Percentiles rank a stretch among this genome's conserved stretches.
Evolutionary conservation across 352 stramenopile species (phyloP).

Genomic region (Phytophthora rubi): DNA sequence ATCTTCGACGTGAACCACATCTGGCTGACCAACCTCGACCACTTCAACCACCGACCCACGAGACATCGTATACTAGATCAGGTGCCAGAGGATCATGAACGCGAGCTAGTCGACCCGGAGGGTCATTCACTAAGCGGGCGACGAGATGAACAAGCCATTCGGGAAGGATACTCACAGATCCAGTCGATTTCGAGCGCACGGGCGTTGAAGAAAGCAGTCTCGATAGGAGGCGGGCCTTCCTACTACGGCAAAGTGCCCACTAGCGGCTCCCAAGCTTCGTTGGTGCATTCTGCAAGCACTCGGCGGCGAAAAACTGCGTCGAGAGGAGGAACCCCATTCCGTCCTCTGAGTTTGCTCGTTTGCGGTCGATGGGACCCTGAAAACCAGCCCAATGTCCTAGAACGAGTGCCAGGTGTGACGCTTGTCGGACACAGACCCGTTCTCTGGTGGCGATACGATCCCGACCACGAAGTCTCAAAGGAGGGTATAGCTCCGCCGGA

Average conservation of each 20-base stretch:
- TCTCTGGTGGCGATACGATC: slow-evolving; percentile 63
- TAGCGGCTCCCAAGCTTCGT: slow-evolving; percentile 9
- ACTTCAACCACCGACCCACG: slow-evolving; percentile 69
- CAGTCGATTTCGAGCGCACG: slow-evolving; percentile 70
- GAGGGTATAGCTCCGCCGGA: slow-evolving; percentile 22
- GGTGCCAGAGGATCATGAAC: slow-evolving; percentile 14
- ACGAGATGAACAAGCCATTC: slow-evolving; percentile 65
- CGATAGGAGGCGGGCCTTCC: slow-evolving; percentile 32
- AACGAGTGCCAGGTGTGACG: slow-evolving; percentile 51
- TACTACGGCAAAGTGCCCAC: slow-evolving; percentile 7
- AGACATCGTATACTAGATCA: slow-evolving; percentile 12
- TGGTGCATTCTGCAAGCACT: slow-evolving; percentile 15
- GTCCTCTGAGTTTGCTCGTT: slow-evolving; percentile 63
- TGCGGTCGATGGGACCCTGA: slow-evolving; percentile 54
- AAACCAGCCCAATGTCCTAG: slow-evolving; percentile 31
- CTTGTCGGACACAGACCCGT: slow-evolving; percentile 43
- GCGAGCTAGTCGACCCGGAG: slow-evolving; percentile 24
- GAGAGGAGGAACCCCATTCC: slow-evolving; percentile 23
- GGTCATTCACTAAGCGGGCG: slow-evolving; percentile 44
- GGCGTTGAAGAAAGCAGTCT: slow-evolving; percentile 62
- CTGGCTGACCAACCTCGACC: slow-evolving; percentile 92
- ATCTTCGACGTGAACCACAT: slow-evolving; percentile 91
- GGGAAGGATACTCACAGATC: slow-evolving; percentile 77
- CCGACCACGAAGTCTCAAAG: slow-evolving; percentile 39
- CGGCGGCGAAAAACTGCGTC: slow-evolving; percentile 21